Base-by-base conservation (phyloP, 768 basidiomycete genomes). In the Pholiota conissans region DNA sequence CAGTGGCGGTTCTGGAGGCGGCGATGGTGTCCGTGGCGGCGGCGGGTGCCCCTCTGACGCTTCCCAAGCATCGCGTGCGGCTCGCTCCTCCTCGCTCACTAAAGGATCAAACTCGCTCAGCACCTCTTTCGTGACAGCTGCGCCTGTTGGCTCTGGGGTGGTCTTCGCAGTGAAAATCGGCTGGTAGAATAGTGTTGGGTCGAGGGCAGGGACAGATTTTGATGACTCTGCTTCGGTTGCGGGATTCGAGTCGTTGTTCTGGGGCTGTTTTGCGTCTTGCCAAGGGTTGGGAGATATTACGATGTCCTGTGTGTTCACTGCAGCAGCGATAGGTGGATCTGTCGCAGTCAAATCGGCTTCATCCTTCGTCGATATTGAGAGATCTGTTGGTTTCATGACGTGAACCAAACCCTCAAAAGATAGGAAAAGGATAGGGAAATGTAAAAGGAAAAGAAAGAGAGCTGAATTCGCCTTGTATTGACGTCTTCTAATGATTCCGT, bases 91-190 rank as follows among this genome's bases (percentile, higher is more conserved):
- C 30, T 73, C 65, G 60, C 76, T 81, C 0, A 73, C 83, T 22
- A 90, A 72, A 14, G 89, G 89, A 71, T 91, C 89, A 66, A 91
- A 90, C 65, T 89, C 82, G 32, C 72, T 75, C 51, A 90, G 71
- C 3, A 87, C 71, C 40, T 82, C 72, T 56, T 70, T 69, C n/a
- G 73, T 66, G 7, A 71, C 69, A 20, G 66, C 63, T 29, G 29
- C 61, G 40, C 57, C 64, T 67, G 8, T 57, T 3, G 64, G 53
- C 40, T 65, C 62, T 47, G 62, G 59, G 35, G 62, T 66, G 14
- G 71, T 66, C 49, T 73, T 68, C 16, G 53, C 29, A 76, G 68
- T 2, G 24, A 75, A 72, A 40, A 76, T 68, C 2, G 74, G 67
- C 13, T 76, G 64, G 54, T 83, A 79, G 29, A 80, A 70, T 11